Conservation (phyloP, 306 rosid species). For the Arachis hypogaea region DNA sequence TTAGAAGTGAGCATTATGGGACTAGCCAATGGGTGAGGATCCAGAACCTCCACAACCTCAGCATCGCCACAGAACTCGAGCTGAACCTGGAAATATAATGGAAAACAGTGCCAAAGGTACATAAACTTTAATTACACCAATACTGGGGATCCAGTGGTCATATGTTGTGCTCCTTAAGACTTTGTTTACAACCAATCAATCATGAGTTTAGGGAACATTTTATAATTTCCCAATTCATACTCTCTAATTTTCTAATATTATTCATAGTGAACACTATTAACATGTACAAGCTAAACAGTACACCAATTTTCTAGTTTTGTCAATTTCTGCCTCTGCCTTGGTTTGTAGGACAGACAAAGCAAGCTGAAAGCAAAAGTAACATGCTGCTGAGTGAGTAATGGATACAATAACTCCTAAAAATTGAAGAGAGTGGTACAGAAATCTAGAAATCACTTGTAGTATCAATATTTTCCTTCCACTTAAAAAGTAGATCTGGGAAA, state of each 20-base stretch:
- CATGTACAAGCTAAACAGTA: conserved; percentile 2
- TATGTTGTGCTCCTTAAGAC: conserved; percentile 20
- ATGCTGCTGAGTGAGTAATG: conserved; percentile 36
- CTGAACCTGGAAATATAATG: conserved; percentile 61
- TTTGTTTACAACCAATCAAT: conserved; percentile 3
- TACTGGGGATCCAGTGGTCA: neutral
- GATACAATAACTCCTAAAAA: conserved; percentile 15
- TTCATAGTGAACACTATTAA: conserved; percentile 17
- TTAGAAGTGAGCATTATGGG: no score
- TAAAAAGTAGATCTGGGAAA: neutral
- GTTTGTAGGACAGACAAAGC: conserved; percentile 77
- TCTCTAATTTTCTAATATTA: conserved; percentile 25
- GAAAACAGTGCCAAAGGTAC: conserved; percentile 33
- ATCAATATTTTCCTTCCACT: neutral
- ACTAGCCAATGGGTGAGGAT: conserved; percentile 58
- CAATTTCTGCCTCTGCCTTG: conserved; percentile 75
- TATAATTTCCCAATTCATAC: conserved; percentile 8
- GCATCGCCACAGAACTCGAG: conserved; percentile 71
- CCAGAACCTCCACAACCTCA: conserved; percentile 87
- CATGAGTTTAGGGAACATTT: conserved; percentile 13
- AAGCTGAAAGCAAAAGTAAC: conserved; percentile 57
- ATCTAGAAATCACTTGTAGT: neutral
- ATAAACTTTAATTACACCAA: neutral
- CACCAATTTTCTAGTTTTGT: conserved; percentile 59
- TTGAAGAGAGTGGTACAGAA: conserved; percentile 1